These are phyloP conservation scores for Elaeagnus macrophylla DNA, from an alignment of 306 rosid genomes.

Conservation along the genomic window DNA sequence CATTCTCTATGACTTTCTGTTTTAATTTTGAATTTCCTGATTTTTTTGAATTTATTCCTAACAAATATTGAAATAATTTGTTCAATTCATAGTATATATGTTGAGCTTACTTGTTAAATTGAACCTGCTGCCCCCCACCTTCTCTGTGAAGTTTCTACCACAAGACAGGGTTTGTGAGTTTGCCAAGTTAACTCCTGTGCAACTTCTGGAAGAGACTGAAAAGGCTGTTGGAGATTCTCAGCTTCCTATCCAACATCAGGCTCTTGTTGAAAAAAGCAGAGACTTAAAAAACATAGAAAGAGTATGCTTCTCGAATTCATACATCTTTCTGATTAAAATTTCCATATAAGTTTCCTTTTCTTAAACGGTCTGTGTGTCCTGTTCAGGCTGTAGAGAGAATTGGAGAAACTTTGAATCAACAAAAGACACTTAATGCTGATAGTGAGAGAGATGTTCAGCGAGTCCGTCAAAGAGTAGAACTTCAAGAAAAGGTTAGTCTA, in stretches of 20 bases:
- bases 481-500: slow-evolving; percentile 56
- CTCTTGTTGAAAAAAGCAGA: slow-evolving; percentile 64
- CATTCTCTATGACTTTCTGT: too few species aligned
- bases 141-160: slow-evolving; percentile 55
- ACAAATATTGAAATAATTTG: too few species aligned
- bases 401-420: slow-evolving; percentile 69
- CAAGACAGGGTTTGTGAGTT: slow-evolving; percentile 97
- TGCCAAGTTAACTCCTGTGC: slow-evolving; percentile 86
- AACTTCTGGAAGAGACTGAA: slow-evolving; percentile 89
- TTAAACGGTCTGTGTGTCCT: slow-evolving; percentile 3
- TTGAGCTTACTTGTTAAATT: too few species aligned
- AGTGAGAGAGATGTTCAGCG: slow-evolving; percentile 88
- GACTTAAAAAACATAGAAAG: slow-evolving; percentile 63
- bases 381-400: slow-evolving; percentile 75
- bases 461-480: slow-evolving; percentile 83
- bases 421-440: slow-evolving; percentile 69
- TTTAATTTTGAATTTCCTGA: too few species aligned
- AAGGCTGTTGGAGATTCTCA: slow-evolving; percentile 92
- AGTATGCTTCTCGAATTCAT: slow-evolving; percentile 31
- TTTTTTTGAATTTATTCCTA: too few species aligned
- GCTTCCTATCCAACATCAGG: slow-evolving; percentile 62
- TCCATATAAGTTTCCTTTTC: background rate
- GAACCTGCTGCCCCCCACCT: too few species aligned
- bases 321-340: background rate
- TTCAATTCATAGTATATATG: too few species aligned